Base-by-base conservation (phyloP, 805 yeast genomes). In the Torulaspora gathmanii region DNA sequence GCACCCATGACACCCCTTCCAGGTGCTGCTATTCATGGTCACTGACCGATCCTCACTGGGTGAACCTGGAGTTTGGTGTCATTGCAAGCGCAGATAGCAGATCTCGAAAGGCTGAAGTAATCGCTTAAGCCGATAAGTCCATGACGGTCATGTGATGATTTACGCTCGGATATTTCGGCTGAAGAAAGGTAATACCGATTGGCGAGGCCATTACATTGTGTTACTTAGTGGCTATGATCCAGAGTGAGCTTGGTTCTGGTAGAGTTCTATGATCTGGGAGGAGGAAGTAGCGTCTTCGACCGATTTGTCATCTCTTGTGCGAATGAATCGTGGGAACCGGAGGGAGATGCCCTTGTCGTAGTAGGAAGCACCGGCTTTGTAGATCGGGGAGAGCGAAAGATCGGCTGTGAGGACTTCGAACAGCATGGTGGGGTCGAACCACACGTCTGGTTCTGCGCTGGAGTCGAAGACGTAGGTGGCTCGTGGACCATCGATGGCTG, bases 351-450 rank as follows among this genome's bases (percentile, higher is more conserved):
- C 98, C 60, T 82, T 82, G 1, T 88, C 95, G 47, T 80, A 75
- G 40, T 78, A 78, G 22, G 73, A 72, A 23, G 75, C 76, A 4
- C 93, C 96, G 0, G 96, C 95, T 58, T 87, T 87, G 64, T 90
- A 90, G 4, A 87, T 72, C 0, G 98, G 98, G 42, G 95, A 83
- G 46, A 88, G 73, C 0, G 95, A 85, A 41, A 90, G 72, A 66
- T 90, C 97, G 0, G 98, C 98, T 1, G 95, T 86, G 47, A 86
- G 70, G 1, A 90, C 95, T 66, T 90, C 98, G 70, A 93, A 88
- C 5, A 90, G 74, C 20, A 73, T 65, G 0, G 83, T 74, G 6
- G 98, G 96, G 58, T 90, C 95, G 58, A 90, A 85, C 97, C 97
- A 90, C 6, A 90, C 88, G 60, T 90, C 96, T 0, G 98, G 97